Percentiles rank a stretch among this genome's conserved stretches.
These are phyloP conservation scores for Licmophora abbreviata DNA, from an alignment of 108 stramenopile genomes.

Conservation along the genomic window DNA sequence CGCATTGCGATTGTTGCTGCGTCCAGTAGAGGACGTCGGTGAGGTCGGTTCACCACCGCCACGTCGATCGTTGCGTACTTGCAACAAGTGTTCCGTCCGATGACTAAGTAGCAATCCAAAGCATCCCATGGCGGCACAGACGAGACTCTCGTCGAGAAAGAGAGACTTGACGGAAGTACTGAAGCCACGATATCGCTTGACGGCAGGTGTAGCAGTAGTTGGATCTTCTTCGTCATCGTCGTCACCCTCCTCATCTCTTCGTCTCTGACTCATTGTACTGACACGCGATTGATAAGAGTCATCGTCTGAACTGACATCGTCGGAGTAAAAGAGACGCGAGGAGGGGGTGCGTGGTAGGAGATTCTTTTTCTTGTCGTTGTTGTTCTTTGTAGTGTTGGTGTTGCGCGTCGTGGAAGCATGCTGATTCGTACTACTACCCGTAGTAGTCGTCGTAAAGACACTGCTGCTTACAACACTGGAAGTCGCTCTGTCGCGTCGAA, in stretches of 20 bases:
- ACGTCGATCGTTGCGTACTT: constrained; percentile 62
- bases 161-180: constrained; percentile 63
- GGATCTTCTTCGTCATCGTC: constrained; percentile 3
- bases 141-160: constrained; percentile 75
- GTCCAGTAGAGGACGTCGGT: too few species aligned
- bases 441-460: too few species aligned
- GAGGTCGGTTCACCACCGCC: too few species aligned
- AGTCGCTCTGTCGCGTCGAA: too few species aligned
- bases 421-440: too few species aligned
- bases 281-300: constrained; percentile 23
- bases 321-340: constrained; percentile 24
- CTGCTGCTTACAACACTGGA: too few species aligned
- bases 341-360: too few species aligned
- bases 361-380: too few species aligned
- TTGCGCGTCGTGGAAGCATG: too few species aligned
- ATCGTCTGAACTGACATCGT: constrained; percentile 19
- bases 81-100: constrained; percentile 68
- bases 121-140: constrained; percentile 71
- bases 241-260: neutral
- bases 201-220: constrained; percentile 8
- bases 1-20: constrained; percentile 5
- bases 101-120: constrained; percentile 68
- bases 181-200: constrained; percentile 69
- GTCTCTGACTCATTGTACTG: neutral
- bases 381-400: too few species aligned